A percentile compares a stretch with the other conserved stretches of the same genome.
These are phyloP conservation scores for Hordeum pubiflorum DNA, from an alignment of 202 grass and related monocot genomes.

Conservation along the genomic window DNA sequence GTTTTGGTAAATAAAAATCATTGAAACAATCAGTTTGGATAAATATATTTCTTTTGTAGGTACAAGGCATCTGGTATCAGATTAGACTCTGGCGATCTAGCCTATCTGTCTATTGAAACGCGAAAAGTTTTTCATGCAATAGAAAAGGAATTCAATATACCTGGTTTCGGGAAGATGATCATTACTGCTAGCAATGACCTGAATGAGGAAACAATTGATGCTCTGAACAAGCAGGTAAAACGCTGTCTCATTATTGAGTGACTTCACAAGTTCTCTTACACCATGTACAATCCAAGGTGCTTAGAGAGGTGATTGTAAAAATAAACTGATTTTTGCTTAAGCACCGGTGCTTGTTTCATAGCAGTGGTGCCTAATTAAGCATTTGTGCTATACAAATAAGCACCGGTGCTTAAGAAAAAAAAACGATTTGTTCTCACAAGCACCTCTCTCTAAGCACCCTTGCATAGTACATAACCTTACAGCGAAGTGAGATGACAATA, in stretches of 20 bases:
- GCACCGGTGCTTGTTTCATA: too few relatives aligned
- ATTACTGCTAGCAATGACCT: constrained; percentile 97
- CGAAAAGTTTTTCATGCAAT: constrained; percentile 67
- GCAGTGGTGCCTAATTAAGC: too few relatives aligned
- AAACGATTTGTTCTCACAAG: too few relatives aligned
- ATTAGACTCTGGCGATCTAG: constrained; percentile 98
- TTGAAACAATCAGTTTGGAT: not conserved
- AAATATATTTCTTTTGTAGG: constrained; percentile 42
- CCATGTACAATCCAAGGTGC: too few relatives aligned
- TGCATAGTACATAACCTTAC: too few relatives aligned
- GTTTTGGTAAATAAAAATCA: constrained; percentile 2
- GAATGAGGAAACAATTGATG: constrained; percentile 99
- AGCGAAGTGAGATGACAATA: not conserved
- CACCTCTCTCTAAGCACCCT: too few relatives aligned
- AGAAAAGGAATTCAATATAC: constrained; percentile 70
- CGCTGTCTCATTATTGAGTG: not conserved
- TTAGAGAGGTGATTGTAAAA: too few relatives aligned
- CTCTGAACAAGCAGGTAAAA: constrained; percentile 89
- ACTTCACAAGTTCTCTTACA: not conserved
- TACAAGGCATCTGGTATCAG: constrained; percentile 96
- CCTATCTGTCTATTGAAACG: constrained; percentile 80
- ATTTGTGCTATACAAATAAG: too few relatives aligned
- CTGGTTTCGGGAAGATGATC: constrained; percentile 62
- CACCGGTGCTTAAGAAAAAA: too few relatives aligned
- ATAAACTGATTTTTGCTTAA: too few relatives aligned